Evolutionary conservation across 2,329 filamentous ascomycete species (phyloP), one percentile per base, ranked within the genome.

Genomic region (Aspergillus awamori): DNA sequence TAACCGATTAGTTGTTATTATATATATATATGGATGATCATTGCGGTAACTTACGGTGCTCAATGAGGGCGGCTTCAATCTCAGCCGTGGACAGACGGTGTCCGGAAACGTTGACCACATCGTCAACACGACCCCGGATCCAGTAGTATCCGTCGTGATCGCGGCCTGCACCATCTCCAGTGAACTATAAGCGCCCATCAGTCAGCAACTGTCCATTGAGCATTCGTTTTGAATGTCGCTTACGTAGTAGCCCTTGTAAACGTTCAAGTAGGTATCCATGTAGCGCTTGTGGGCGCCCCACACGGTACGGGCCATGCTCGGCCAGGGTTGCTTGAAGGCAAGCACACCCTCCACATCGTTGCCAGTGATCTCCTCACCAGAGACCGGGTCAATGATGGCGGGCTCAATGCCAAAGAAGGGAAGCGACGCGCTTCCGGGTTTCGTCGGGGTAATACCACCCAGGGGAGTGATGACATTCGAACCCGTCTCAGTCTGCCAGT

Each of bases 71-170:
- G 28, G 95, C 95, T 81, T 99, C 95, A 67, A 99, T 99, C 79
- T 99, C 95, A 38, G 95, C 94, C 8, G 95, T 99, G 15, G 94
- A 98, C 65, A 99, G 85, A 77, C 95, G 90, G 80, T 99, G 95
- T 28, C 95, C 95, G 70, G 91, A 95, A 64, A 99, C 95, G 79
- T 99, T 99, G 77, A 99, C 94, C 47, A 99, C 95, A 72, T 99
- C 95, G 75, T 99, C 95, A 57, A 99, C 95, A 78, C 95, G 93
- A 67, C 95, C 95, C 65, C 95, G 92, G 77, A 99, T 99, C 95
- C 95, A 99, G 87, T 98, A 99, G 84, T 97, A 99, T 60, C 95
- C 95, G 72, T 99, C 95, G 79, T 97, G 91, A 77, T 99, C 95
- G 74, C 95, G 91, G 62, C 91, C 95, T 59, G 95, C 95, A 74